Evolutionary conservation across 345 rosid species (phyloP).

Genomic region (Mercurialis annua): DNA sequence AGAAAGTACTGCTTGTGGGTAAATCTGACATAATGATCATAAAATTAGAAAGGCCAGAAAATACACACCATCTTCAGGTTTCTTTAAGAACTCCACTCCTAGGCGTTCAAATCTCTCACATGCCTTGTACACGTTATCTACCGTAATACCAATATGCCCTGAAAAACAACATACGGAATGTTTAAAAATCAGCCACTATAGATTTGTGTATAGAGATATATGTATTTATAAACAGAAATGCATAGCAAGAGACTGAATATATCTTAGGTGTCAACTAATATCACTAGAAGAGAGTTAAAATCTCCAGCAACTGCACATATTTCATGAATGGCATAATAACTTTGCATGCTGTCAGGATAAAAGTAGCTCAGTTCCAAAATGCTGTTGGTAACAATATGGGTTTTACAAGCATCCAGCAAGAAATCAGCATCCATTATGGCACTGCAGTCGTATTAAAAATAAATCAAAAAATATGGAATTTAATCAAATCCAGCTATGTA

Average conservation of each 20-base stretch:
- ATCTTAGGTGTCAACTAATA: not conserved
- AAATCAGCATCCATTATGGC: not conserved
- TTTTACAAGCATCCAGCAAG: not conserved
- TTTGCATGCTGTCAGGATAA: not conserved
- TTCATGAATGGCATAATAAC: not conserved
- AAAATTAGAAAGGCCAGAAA: conserved; percentile 2
- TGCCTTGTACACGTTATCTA: conserved; percentile 88
- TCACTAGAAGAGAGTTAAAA: not conserved
- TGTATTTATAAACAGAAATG: not conserved
- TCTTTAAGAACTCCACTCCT: conserved; percentile 93
- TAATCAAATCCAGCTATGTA: not conserved
- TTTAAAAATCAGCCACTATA: not conserved
- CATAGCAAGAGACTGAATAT: not conserved
- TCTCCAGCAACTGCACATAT: not conserved
- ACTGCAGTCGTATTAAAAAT: not conserved
- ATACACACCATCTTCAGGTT: conserved; percentile 63
- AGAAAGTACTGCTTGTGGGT: not conserved
- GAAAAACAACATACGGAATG: conserved; percentile 10
- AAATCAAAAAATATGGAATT: not conserved
- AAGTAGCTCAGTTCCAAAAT: not conserved
- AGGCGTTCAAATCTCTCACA: conserved; percentile 83
- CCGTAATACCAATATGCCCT: conserved; percentile 96
- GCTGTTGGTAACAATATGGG: not conserved
- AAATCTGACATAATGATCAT: not conserved
- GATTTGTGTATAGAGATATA: not conserved